Evolutionary conservation across 2,329 filamentous ascomycete species (phyloP), one percentile per base, ranked within the genome.

Genomic region (Calonectria hongkongensis): DNA sequence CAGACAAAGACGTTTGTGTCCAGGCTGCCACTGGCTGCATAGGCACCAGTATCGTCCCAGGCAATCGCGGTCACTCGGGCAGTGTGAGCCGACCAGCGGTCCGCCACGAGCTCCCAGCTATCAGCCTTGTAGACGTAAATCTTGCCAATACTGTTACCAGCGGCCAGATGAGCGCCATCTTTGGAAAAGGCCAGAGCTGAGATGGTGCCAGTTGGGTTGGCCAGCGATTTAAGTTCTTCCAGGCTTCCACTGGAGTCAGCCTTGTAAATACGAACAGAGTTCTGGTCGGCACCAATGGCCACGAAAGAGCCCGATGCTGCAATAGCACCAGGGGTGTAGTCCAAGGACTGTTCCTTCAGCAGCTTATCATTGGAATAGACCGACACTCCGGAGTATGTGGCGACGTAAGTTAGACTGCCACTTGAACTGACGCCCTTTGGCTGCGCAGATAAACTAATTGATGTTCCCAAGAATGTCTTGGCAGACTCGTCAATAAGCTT

Each of bases 1-100:
- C 97, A 99, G 36, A 98, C 92, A 82, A 95, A 96, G 25, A 99
- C 90, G 80, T 98, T 95, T 0, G 96, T 98, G 83, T 99, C 97
- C 63, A 99, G 86, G 56, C 92, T 93, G 15, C 96, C 96, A 82
- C 94, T 98, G 25, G 92, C 95, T 3, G 96, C 93, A 81, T 95
- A 94, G 27, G 93, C 93, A 15, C 93, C 94, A 21, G 91, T 90
- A 21, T 89, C 87, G 79, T 96, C 95, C 97, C 97, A 99, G 16
- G 93, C 87, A 73, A 92, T 88, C 76, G 87, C 86, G 41, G 87
- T 89, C 25, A 92, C 88, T 47, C 89, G 87, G 13, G 88, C 89
- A 65, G 89, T 92, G 81, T 92, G 90, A 60, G 90, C 89, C 43
- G 89, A 91, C 90, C 90, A 92, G 63, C 90, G 87, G 83, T 98